Conservation (phyloP, 2,329 filamentous ascomycete species). For the Beauveria medogensis region DNA sequence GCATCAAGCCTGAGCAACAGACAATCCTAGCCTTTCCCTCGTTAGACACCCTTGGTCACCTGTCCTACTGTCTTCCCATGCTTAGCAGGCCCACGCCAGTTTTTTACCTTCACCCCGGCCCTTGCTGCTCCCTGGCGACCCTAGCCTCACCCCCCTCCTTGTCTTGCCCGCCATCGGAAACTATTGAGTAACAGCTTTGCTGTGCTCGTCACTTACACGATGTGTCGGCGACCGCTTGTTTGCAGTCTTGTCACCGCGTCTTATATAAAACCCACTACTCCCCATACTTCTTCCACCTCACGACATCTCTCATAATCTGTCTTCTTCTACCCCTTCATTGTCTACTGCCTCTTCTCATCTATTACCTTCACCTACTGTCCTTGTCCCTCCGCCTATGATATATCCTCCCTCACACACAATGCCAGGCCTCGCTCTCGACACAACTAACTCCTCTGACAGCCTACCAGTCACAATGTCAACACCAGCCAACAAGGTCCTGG, state of each 20-base stretch:
- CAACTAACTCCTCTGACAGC: slow-evolving; percentile 8
- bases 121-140: background rate
- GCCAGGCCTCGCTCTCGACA: slow-evolving; percentile 10
- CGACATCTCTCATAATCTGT: background rate
- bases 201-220: slow-evolving; percentile 18
- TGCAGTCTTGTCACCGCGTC: background rate
- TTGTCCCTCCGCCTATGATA: slow-evolving; percentile 1
- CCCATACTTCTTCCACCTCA: background rate
- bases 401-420: slow-evolving; percentile 6
- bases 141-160: slow-evolving; percentile 5
- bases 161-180: slow-evolving; percentile 7
- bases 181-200: slow-evolving; percentile 13
- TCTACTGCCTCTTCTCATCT: background rate
- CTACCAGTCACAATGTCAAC: slow-evolving; percentile 23
- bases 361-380: background rate
- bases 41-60: slow-evolving; percentile 8
- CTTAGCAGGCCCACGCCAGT: background rate
- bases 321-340: background rate
- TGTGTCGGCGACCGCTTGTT: slow-evolving; percentile 20
- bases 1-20: background rate
- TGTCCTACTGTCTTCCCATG: slow-evolving; percentile 4
- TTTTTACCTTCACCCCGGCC: background rate
- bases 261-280: slow-evolving; percentile 6
- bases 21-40: background rate
- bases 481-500: slow-evolving; percentile 33